These are phyloP conservation scores for Ustilago nuda DNA, from an alignment of 1,284 basidiomycete genomes.

Conservation along the genomic window DNA sequence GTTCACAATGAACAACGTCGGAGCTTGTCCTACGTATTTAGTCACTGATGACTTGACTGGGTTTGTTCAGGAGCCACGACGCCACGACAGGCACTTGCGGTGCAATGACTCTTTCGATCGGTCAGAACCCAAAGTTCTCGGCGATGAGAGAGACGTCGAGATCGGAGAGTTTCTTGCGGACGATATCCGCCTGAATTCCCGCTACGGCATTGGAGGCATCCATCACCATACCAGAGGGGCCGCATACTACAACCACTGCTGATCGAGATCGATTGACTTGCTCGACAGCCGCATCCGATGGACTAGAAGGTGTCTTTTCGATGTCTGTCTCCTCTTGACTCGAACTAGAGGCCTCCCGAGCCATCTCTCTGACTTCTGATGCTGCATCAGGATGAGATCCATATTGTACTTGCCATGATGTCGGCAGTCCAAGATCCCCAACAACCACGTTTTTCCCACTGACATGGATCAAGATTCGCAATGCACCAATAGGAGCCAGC, in stretches of 20 bases:
- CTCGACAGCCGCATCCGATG: neutral
- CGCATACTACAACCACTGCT: constrained; percentile 42
- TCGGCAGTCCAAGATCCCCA: constrained; percentile 15
- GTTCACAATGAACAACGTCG: neutral
- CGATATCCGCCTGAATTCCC: constrained; percentile 31
- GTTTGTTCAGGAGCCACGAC: neutral
- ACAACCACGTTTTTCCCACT: constrained; percentile 9
- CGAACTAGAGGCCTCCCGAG: neutral
- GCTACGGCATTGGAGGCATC: constrained; percentile 46
- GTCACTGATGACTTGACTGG: neutral
- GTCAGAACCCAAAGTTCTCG: constrained; percentile 42
- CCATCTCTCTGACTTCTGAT: constrained; percentile 20
- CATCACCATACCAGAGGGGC: constrained; percentile 37
- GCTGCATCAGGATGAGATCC: constrained; percentile 27
- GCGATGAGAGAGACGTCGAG: constrained; percentile 37
- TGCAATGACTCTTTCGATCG: neutral
- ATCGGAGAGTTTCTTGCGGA: constrained; percentile 20
- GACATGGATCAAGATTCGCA: constrained; percentile 38
- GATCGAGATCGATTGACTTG: constrained; percentile 8
- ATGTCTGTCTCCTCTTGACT: constrained; percentile 6
- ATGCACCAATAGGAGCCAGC: constrained; percentile 25
- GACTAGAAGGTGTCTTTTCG: constrained; percentile 14
- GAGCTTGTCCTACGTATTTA: too few species aligned
- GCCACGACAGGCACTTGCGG: neutral
- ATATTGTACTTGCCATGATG: constrained; percentile 30